Evolutionary conservation across 352 stramenopile species (phyloP).

Genomic region (Phytophthora capsici): DNA sequence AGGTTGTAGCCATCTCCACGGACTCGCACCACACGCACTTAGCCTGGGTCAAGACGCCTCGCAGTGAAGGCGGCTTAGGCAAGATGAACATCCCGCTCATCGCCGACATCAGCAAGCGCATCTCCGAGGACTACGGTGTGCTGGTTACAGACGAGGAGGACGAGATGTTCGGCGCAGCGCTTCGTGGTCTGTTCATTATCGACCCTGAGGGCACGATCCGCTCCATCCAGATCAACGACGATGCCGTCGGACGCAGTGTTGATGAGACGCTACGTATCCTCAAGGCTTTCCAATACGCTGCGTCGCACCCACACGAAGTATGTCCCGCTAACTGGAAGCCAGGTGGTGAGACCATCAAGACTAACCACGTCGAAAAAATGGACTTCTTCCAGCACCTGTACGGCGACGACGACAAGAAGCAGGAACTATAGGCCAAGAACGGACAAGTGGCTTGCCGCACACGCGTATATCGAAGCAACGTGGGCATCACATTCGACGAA

Average conservation of each 20-base stretch:
- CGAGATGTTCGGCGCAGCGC: slow-evolving; percentile 77
- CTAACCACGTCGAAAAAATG: slow-evolving; percentile 82
- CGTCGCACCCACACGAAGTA: slow-evolving; percentile 79
- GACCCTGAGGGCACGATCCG: slow-evolving; percentile 84
- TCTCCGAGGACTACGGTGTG: slow-evolving; percentile 86
- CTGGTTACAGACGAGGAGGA: slow-evolving; percentile 85
- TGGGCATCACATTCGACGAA: neutral
- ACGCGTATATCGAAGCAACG: neutral
- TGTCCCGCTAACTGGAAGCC: slow-evolving; percentile 90
- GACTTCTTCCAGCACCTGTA: slow-evolving; percentile 89
- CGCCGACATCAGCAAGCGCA: slow-evolving; percentile 85
- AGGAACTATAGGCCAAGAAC: slow-evolving; percentile 42
- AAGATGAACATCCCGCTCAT: slow-evolving; percentile 88
- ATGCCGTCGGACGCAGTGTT: slow-evolving; percentile 81
- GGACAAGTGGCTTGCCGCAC: neutral
- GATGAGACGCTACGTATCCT: slow-evolving; percentile 86
- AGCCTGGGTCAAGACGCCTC: slow-evolving; percentile 83
- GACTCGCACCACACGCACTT: slow-evolving; percentile 89
- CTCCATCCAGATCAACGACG: slow-evolving; percentile 88
- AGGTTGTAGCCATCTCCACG: slow-evolving; percentile 82
- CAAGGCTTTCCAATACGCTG: slow-evolving; percentile 86
- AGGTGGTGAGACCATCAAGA: slow-evolving; percentile 85
- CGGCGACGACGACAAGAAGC: slow-evolving; percentile 63
- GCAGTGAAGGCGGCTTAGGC: slow-evolving; percentile 74
- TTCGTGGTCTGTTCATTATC: slow-evolving; percentile 87